These are phyloP conservation scores for Calocera cornea DNA, from an alignment of 768 basidiomycete species.

Conservation along the genomic window DNA sequence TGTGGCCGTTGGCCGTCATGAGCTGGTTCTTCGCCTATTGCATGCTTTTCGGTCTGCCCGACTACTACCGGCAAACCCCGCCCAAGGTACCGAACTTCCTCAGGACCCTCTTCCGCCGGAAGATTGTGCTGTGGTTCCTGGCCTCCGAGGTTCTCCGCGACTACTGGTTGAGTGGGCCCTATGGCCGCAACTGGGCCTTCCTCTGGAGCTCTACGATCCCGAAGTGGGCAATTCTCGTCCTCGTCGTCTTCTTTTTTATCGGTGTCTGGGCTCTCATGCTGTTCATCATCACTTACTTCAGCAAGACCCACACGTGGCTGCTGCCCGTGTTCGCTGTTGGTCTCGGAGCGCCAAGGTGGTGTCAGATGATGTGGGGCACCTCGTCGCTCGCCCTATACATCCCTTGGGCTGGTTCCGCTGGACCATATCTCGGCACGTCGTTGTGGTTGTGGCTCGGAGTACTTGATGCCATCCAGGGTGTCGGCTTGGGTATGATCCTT, in stretches of 20 bases:
- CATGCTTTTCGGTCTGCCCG: conserved; percentile 76
- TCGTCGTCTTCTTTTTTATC: conserved; percentile 74
- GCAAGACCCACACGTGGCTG: conserved; percentile 91
- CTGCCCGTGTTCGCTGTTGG: conserved; percentile 91
- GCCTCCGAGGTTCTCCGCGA: conserved; percentile 84
- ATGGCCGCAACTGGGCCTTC: conserved; percentile 91
- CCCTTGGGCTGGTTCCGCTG: conserved; percentile 76
- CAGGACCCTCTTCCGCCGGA: conserved; percentile 75
- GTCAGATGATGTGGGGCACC: conserved; percentile 90
- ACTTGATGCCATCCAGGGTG: conserved; percentile 85
- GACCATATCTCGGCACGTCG: conserved; percentile 79
- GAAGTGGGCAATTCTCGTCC: conserved; percentile 68
- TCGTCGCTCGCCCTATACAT: conserved; percentile 86
- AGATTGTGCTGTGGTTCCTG: conserved; percentile 86
- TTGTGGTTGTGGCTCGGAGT: conserved; percentile 95
- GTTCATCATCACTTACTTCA: conserved; percentile 64
- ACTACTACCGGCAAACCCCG: conserved; percentile 83
- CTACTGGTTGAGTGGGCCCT: conserved; percentile 82
- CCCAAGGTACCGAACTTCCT: conserved; percentile 91
- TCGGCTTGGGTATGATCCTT: conserved; percentile 83
- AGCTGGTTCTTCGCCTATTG: conserved; percentile 68
- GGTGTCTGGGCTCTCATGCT: conserved; percentile 71
- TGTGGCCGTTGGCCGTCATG: conserved; percentile 70
- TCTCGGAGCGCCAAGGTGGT: conserved; percentile 87
- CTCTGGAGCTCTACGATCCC: conserved; percentile 75